Evolutionary conservation across 192 early-diverging fungal genomes (phyloP).

Genomic region (Helicostylum pulchrum): DNA sequence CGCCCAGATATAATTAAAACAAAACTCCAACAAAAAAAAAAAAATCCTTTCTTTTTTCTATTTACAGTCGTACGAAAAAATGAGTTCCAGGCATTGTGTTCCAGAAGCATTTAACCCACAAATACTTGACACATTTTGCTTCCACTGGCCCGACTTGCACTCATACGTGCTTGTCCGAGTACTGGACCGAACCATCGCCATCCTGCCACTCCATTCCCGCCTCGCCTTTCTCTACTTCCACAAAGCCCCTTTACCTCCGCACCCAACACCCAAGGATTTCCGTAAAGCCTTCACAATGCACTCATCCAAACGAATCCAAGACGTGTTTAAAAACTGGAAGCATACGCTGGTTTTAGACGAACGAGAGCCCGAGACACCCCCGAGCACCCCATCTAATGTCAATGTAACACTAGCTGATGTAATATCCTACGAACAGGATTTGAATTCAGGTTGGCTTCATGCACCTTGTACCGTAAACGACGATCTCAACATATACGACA

Average conservation of each 20-base stretch:
- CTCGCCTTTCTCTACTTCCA: conserved; percentile 16
- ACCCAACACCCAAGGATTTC: neutral
- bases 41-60: too few relatives aligned
- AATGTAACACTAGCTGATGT: conserved; percentile 9
- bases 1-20: too few relatives aligned
- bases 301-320: neutral
- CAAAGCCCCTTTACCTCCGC: neutral
- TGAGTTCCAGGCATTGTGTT: too few relatives aligned
- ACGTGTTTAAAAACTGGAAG: neutral
- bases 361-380: neutral
- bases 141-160: conserved; percentile 20
- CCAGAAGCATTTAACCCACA: too few relatives aligned
- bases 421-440: neutral
- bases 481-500: neutral
- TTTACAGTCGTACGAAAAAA: too few relatives aligned
- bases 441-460: conserved; percentile 14
- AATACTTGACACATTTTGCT: conserved; percentile 20
- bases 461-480: conserved; percentile 7
- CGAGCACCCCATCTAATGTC: neutral
- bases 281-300: neutral
- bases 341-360: neutral
- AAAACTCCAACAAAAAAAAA: too few relatives aligned
- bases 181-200: conserved; percentile 10
- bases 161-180: conserved; percentile 16
- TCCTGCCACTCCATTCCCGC: conserved; percentile 1